Conservation (phyloP, 1,284 basidiomycete species). For the Erythrobasidium hasegawianum region DNA sequence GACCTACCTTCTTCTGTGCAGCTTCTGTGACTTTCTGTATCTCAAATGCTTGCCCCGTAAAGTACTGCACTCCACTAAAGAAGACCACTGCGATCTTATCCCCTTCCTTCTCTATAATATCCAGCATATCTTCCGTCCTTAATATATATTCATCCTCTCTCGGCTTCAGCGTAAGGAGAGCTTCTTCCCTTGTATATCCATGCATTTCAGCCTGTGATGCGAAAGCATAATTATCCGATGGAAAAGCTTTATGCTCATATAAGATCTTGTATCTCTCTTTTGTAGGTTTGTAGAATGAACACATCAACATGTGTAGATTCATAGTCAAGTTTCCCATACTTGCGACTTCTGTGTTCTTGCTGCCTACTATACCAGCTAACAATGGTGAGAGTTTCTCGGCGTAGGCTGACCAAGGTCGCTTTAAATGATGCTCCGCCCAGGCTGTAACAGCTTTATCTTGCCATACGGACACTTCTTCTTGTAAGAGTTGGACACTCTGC, state of each 20-base stretch:
- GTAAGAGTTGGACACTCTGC: slow-evolving; percentile 64
- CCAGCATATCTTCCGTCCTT: slow-evolving; percentile 82
- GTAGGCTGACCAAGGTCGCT: slow-evolving; percentile 77
- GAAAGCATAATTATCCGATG: slow-evolving; percentile 98
- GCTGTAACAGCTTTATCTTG: slow-evolving; percentile 75
- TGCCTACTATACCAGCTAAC: slow-evolving; percentile 73
- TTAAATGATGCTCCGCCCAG: slow-evolving; percentile 83
- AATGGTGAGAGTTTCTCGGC: slow-evolving; percentile 68
- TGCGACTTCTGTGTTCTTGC: slow-evolving; percentile 79
- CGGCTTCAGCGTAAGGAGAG: slow-evolving; percentile 75
- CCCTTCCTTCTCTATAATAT: slow-evolving; percentile 68
- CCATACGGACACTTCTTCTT: slow-evolving; percentile 86
- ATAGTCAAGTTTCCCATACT: slow-evolving; percentile 91
- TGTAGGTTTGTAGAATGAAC: slow-evolving; percentile 88
- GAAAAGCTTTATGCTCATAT: slow-evolving; percentile 90
- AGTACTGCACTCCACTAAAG: slow-evolving; percentile 90
- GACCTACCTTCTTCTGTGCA: slow-evolving; percentile 64
- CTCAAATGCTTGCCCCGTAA: slow-evolving; percentile 94
- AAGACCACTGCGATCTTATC: slow-evolving; percentile 71
- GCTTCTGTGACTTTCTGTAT: slow-evolving; percentile 76
- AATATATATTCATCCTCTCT: slow-evolving; percentile 79
- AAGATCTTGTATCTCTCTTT: slow-evolving; percentile 83
- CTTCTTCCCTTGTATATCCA: slow-evolving; percentile 68
- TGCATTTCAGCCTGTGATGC: slow-evolving; percentile 78
- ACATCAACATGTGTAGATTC: slow-evolving; percentile 92